Base-by-base conservation (phyloP, 2,329 filamentous ascomycete genomes). In the Pestalotiopsis sp. region DNA sequence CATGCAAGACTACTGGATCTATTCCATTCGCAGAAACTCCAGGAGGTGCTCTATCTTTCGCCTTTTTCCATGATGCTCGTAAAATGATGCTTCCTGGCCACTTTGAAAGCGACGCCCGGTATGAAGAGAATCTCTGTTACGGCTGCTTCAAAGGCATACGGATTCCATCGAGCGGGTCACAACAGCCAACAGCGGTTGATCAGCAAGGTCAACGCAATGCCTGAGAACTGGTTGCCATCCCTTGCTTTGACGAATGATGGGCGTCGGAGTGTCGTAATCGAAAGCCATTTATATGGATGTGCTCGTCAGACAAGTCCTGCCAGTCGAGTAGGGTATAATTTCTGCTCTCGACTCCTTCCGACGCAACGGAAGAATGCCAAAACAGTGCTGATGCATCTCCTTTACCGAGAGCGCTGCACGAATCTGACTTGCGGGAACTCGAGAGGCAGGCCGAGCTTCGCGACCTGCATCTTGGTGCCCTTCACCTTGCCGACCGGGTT, bases 401-500 rank as follows among this genome's bases (percentile, higher is more conserved):
- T 52, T n/a, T 52, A 52, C 20, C 45, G 45, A 52, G 45, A 52
- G 20, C 45, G 45, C 57, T 59, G 57, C 23, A 66, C 67, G 66
- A 77, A 77, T 70, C 78, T 75, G 71, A 81, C 75, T 82, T 92
- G 94, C 1, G 95, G 96, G 78, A 98, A 98, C 69, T 91, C 87
- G 61, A 98, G 82, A 3, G 96, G 96, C 71, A 98, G 80, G 74
- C 87, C 88, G 75, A 98, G 82, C 73, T 90, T 90, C 13, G 92
- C 94, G 64, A 95, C 82, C 69, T 86, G 81, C 38, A 80, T 74
- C 68, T 79, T 79, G 69, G 81, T 86, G 70, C 90, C 89, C 68
- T 88, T 88, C 23, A 88, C 87, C 77, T 90, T 90, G 39, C 86
- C 87, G 72, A 90, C 85, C 68, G 87, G 84, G 72, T 84, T 82